Percentiles rank a stretch among this genome's conserved stretches.
Evolutionary conservation across 768 basidiomycete species (phyloP).

Genomic region (Psilocybe tampanensis): DNA sequence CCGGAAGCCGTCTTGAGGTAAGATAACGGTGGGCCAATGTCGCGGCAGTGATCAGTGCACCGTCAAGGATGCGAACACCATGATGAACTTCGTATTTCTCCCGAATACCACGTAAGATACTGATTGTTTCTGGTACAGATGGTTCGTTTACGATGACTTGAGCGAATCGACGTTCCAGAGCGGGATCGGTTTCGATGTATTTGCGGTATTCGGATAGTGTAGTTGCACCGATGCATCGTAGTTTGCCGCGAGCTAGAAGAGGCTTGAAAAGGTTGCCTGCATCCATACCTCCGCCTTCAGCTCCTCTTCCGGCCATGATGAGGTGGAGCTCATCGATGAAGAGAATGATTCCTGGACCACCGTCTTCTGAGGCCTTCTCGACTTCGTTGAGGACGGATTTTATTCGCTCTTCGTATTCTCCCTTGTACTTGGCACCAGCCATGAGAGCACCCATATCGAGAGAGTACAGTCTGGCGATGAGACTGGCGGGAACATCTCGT

Average conservation of each 20-base stretch:
- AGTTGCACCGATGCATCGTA: conserved; percentile 83
- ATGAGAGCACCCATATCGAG: conserved; percentile 96
- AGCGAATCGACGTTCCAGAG: conserved; percentile 89
- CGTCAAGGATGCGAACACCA: conserved; percentile 87
- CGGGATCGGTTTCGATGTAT: conserved; percentile 92
- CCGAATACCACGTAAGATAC: conserved; percentile 90
- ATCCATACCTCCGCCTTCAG: conserved; percentile 90
- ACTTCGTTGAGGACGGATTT: conserved; percentile 92
- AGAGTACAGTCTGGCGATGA: conserved; percentile 77
- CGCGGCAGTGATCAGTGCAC: conserved; percentile 86
- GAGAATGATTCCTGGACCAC: conserved; percentile 79
- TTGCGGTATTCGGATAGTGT: conserved; percentile 92
- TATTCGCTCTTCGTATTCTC: conserved; percentile 95
- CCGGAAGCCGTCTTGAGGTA: conserved; percentile 76
- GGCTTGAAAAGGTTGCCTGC: conserved; percentile 94
- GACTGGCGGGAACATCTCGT: conserved; percentile 80
- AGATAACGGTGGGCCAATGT: conserved; percentile 93
- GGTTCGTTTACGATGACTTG: conserved; percentile 95
- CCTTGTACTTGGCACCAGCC: conserved; percentile 92
- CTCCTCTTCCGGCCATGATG: conserved; percentile 87
- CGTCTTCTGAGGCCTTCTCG: conserved; percentile 81
- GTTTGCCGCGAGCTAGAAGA: conserved; percentile 82
- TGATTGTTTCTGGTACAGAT: conserved; percentile 85
- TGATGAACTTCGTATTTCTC: conserved; percentile 95
- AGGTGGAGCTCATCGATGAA: conserved; percentile 96